phyloP scores from a whole-genome alignment of 2,329 filamentous ascomycete genomes.

The Trichoderma koningii region DNA sequence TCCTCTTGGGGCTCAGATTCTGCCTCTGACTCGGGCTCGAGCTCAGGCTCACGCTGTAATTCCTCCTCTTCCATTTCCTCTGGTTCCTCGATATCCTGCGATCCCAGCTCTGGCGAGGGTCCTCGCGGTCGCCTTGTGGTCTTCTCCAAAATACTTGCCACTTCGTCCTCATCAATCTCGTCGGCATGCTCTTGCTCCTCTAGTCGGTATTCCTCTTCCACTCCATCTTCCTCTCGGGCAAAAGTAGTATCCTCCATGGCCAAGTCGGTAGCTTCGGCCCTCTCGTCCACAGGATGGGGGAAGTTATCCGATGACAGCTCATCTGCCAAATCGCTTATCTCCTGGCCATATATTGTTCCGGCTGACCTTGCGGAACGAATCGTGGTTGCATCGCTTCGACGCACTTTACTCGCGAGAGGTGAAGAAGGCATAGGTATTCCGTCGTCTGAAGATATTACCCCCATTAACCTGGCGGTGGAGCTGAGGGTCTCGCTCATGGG shows the following conservation, averaged over 20 bases:
- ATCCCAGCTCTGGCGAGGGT: conserved; percentile 48
- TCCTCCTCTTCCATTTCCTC: conserved; percentile 27
- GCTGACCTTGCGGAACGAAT: conserved; percentile 35
- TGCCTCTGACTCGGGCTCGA: background rate
- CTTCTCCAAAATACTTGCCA: conserved; percentile 48
- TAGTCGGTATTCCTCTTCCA: conserved; percentile 32
- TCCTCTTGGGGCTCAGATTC: background rate
- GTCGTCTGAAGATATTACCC: conserved; percentile 40
- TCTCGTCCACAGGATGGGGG: background rate
- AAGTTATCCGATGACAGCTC: conserved; percentile 41
- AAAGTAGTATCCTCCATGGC: background rate
- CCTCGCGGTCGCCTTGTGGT: conserved; percentile 43
- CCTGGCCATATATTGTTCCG: background rate
- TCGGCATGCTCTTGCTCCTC: conserved; percentile 42
- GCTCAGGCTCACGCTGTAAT: background rate
- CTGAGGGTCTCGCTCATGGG: conserved; percentile 41
- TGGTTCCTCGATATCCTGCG: conserved; percentile 38
- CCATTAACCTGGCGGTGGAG: conserved; percentile 49
- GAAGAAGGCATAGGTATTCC: conserved; percentile 42
- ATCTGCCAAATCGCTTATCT: conserved; percentile 33
- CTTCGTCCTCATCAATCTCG: conserved; percentile 48
- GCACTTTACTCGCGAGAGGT: conserved; percentile 47
- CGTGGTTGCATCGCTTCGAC: conserved; percentile 40
- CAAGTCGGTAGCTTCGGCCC: background rate
- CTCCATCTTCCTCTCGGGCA: background rate